Percentiles rank a stretch among this genome's conserved stretches.
phyloP scores from a whole-genome alignment of 2,329 filamentous ascomycete species.

The Grosmannia huntii region DNA sequence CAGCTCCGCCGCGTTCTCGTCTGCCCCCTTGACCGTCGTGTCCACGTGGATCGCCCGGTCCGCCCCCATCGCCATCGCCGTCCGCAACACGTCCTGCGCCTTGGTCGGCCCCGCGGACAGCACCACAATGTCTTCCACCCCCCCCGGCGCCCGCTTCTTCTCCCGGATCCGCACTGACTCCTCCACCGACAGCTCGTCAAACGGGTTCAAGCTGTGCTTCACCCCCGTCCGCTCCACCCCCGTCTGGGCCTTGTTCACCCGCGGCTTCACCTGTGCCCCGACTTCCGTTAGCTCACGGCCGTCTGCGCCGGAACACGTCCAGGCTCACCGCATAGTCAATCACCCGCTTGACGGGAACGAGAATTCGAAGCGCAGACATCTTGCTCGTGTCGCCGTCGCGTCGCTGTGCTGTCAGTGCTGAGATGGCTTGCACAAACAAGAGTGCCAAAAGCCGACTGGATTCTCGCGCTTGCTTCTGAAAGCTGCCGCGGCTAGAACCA shows the following conservation, averaged over 20 bases:
- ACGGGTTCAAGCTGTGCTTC: slow-evolving; percentile 98
- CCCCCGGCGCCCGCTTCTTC: slow-evolving; percentile 56
- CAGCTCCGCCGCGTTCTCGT: slow-evolving; percentile 61
- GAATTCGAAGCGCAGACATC: slow-evolving; percentile 58
- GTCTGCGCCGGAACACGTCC: too few relatives aligned
- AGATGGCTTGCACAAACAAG: background rate
- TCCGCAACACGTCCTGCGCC: slow-evolving; percentile 76
- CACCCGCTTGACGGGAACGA: slow-evolving; percentile 72
- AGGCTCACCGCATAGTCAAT: slow-evolving; percentile 74
- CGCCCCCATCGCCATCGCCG: slow-evolving; percentile 97
- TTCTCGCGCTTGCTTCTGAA: background rate
- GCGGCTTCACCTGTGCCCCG: slow-evolving; percentile 47
- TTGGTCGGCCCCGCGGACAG: slow-evolving; percentile 83
- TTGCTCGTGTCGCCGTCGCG: slow-evolving; percentile 21
- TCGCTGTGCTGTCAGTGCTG: background rate
- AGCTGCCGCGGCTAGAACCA: slow-evolving; percentile 11
- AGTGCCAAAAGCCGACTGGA: background rate
- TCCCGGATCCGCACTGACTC: slow-evolving; percentile 92
- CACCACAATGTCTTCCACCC: slow-evolving; percentile 84
- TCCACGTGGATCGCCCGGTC: slow-evolving; percentile 87
- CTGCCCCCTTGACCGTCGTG: slow-evolving; percentile 44
- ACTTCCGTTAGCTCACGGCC: background rate
- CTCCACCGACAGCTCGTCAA: slow-evolving; percentile 96
- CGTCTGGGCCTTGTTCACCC: slow-evolving; percentile 61
- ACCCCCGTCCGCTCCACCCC: slow-evolving; percentile 85